These are phyloP conservation scores for Trichoderma sp. DNA, from an alignment of 2,329 filamentous ascomycete genomes.

Conservation along the genomic window DNA sequence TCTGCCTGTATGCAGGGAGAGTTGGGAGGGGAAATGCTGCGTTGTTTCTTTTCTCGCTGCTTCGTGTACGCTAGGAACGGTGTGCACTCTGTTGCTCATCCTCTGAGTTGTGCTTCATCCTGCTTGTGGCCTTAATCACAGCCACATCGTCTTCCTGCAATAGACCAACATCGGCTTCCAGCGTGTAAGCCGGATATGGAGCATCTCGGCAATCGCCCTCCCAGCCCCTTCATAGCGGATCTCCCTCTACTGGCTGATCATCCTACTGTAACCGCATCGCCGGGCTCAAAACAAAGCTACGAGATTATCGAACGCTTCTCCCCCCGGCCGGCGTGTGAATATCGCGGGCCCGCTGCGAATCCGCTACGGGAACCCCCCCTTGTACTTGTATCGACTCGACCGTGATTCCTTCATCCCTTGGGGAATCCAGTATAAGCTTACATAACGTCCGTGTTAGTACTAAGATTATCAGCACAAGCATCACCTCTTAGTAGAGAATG, in stretches of 20 bases:
- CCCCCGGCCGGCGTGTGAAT: background rate
- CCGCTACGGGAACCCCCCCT: slow-evolving; percentile 6
- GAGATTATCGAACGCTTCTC: background rate
- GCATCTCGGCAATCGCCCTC: background rate
- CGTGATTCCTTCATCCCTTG: background rate
- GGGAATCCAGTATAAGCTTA: background rate
- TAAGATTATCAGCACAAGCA: background rate
- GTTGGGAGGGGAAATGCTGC: too few species aligned
- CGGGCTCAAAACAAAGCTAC: background rate
- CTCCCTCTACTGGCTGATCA: slow-evolving; percentile 2
- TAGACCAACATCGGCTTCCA: background rate
- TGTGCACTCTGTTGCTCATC: background rate
- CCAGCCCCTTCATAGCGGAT: slow-evolving; percentile 13
- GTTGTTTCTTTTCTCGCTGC: too few species aligned
- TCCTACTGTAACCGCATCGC: slow-evolving; percentile 1
- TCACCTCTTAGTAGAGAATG: background rate
- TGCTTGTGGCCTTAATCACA: background rate
- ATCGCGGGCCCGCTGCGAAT: slow-evolving; percentile 5
- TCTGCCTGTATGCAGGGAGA: background rate
- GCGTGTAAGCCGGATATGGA: background rate
- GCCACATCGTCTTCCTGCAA: too few species aligned
- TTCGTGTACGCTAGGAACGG: background rate
- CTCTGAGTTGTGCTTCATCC: background rate
- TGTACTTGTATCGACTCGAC: background rate
- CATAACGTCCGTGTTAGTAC: slow-evolving; percentile 1